These are phyloP conservation scores for Fusarium brachygibbosum DNA, from an alignment of 2,329 filamentous ascomycete species.

Conservation along the genomic window DNA sequence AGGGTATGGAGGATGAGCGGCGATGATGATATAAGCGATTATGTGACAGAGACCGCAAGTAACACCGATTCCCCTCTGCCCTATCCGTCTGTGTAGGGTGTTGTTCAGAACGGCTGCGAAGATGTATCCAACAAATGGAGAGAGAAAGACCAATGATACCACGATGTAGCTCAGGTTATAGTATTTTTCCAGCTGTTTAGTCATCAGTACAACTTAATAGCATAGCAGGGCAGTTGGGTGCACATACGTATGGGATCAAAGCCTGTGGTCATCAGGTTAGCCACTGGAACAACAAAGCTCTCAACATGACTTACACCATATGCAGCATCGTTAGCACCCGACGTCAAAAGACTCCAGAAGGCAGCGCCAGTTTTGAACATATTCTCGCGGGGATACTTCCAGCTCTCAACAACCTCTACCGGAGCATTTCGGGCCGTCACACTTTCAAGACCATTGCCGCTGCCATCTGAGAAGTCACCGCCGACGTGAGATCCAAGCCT, in stretches of 20 bases:
- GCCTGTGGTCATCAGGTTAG: constrained; percentile 52
- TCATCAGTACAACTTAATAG: background rate
- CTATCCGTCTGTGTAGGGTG: constrained; percentile 48
- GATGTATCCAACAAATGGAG: constrained; percentile 74
- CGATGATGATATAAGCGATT: constrained; percentile 73
- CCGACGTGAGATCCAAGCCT: constrained; percentile 8
- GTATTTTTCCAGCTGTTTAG: constrained; percentile 57
- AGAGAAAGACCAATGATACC: constrained; percentile 75
- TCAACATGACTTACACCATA: constrained; percentile 63
- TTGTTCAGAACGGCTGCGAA: constrained; percentile 73
- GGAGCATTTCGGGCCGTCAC: constrained; percentile 7
- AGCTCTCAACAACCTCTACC: constrained; percentile 29
- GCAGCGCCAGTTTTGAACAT: constrained; percentile 63
- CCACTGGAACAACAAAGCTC: background rate
- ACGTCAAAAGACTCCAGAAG: constrained; percentile 70
- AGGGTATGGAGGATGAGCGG: constrained; percentile 76
- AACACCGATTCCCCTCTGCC: constrained; percentile 69
- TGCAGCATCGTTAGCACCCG: constrained; percentile 70
- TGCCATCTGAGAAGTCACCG: background rate
- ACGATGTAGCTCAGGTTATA: constrained; percentile 72
- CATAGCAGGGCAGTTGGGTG: background rate
- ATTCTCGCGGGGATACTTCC: constrained; percentile 53
- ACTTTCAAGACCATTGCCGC: constrained; percentile 24
- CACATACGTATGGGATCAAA: constrained; percentile 61
- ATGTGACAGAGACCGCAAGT: constrained; percentile 72